phyloP scores from a whole-genome alignment of 2,329 filamentous ascomycete genomes.

The Diaporthe australafricana region DNA sequence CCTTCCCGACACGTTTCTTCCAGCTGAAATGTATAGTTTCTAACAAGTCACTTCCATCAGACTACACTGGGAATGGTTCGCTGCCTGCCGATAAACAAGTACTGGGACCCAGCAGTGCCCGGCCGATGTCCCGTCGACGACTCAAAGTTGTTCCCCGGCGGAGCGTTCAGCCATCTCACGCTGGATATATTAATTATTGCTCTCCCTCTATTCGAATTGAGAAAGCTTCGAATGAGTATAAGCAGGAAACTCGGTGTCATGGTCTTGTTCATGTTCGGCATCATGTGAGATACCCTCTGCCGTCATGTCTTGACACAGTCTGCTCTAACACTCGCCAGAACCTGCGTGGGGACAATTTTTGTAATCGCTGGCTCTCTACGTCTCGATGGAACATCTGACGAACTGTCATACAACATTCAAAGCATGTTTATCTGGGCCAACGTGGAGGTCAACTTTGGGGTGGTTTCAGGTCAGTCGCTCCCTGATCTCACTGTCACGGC shows the following conservation, averaged over 20 bases:
- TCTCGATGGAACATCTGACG: neutral
- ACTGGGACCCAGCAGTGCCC: slow-evolving; percentile 14
- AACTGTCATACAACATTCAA: neutral
- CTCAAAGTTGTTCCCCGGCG: neutral
- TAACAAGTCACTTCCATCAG: neutral
- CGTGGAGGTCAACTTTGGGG: slow-evolving; percentile 18
- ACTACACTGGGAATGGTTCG: neutral
- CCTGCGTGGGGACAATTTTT: slow-evolving; percentile 1
- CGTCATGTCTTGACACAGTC: neutral
- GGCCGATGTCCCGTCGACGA: slow-evolving; percentile 10
- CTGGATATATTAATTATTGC: slow-evolving; percentile 7
- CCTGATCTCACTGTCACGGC: neutral
- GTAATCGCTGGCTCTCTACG: slow-evolving; percentile 2
- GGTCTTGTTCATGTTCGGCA: slow-evolving; percentile 4
- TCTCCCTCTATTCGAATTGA: neutral
- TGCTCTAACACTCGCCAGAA: neutral
- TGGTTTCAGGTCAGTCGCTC: neutral
- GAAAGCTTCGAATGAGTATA: neutral
- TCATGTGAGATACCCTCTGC: neutral
- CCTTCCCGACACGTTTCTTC: too few relatives aligned
- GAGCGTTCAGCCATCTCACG: slow-evolving; percentile 2
- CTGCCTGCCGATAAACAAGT: slow-evolving; percentile 1
- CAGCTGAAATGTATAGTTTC: neutral
- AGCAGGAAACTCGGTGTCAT: slow-evolving; percentile 3
- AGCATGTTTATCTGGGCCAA: slow-evolving; percentile 14